Evolutionary conservation across 805 yeast species (phyloP).

Genomic region (Kuraishia ogatae): DNA sequence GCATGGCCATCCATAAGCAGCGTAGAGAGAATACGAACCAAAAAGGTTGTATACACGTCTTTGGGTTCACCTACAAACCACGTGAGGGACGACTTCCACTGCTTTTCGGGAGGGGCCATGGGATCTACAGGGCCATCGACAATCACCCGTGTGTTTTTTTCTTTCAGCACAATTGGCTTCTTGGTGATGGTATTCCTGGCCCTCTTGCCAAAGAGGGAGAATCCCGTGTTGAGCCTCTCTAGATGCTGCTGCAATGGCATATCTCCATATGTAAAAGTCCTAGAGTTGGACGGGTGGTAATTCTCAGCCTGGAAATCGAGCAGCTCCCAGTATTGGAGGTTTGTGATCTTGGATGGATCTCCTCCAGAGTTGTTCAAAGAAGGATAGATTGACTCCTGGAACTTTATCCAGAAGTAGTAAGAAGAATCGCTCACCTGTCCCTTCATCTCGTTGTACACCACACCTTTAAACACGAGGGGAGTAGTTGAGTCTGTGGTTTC

Average conservation of each 20-base stretch:
- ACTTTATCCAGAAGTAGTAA: conserved; percentile 77
- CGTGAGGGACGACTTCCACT: conserved; percentile 73
- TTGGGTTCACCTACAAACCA: conserved; percentile 79
- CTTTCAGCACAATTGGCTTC: conserved; percentile 37
- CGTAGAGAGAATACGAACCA: conserved; percentile 61
- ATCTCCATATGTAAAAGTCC: conserved; percentile 82
- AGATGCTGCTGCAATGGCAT: conserved; percentile 58
- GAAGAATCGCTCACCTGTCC: conserved; percentile 90
- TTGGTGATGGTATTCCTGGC: conserved; percentile 19
- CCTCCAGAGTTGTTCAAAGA: conserved; percentile 89
- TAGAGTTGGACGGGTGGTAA: conserved; percentile 88
- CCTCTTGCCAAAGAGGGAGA: conserved; percentile 45
- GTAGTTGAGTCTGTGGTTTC: conserved; percentile 45
- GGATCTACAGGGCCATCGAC: conserved; percentile 80
- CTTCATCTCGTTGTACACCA: conserved; percentile 97
- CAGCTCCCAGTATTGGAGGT: conserved; percentile 65
- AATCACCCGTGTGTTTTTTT: conserved; percentile 22
- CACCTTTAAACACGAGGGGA: conserved; percentile 81
- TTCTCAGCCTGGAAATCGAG: conserved; percentile 63
- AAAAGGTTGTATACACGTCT: conserved; percentile 61
- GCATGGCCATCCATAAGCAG: conserved; percentile 86
- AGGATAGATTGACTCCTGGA: conserved; percentile 77
- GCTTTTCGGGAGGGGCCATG: conserved; percentile 54
- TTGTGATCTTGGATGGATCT: conserved; percentile 76
- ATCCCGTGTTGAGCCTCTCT: conserved; percentile 41